Conservation (phyloP, 2,329 filamentous ascomycete species). For the Botrytis fragariae region DNA sequence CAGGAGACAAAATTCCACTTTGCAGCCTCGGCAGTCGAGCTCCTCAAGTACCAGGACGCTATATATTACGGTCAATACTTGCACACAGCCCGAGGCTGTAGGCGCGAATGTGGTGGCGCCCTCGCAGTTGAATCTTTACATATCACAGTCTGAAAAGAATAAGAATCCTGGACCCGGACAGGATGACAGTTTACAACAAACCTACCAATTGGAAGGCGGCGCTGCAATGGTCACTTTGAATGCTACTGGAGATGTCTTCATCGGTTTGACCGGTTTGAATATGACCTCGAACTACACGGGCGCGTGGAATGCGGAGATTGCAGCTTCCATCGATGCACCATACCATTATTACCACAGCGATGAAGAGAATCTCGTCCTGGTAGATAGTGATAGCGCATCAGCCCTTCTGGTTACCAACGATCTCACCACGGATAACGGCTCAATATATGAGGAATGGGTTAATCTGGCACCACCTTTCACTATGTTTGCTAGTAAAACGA, state of each 20-base stretch:
- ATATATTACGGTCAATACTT: conserved; percentile 85
- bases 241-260: conserved; percentile 66
- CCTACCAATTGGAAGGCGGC: conserved; percentile 31
- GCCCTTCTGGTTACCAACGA: conserved; percentile 78
- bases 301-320: conserved; percentile 76
- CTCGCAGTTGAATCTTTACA: conserved; percentile 74
- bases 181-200: conserved; percentile 28
- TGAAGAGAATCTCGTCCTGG: conserved; percentile 59
- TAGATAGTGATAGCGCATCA: conserved; percentile 80
- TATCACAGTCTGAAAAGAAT: conserved; percentile 66
- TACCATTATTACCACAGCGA: conserved; percentile 63
- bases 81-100: conserved; percentile 62
- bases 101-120: conserved; percentile 43
- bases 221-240: conserved; percentile 55
- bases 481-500: conserved; percentile 70
- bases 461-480: conserved; percentile 63
- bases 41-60: conserved; percentile 42
- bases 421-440: conserved; percentile 54
- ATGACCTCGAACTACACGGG: conserved; percentile 52
- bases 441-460: conserved; percentile 54
- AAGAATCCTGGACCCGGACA: conserved; percentile 60
- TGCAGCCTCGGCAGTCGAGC: conserved; percentile 26
- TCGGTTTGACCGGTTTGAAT: conserved; percentile 71
- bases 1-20: not conserved
- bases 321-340: conserved; percentile 73